Evolutionary conservation across 345 rosid species (phyloP).

Genomic region (Eucalyptus erythrocorys): DNA sequence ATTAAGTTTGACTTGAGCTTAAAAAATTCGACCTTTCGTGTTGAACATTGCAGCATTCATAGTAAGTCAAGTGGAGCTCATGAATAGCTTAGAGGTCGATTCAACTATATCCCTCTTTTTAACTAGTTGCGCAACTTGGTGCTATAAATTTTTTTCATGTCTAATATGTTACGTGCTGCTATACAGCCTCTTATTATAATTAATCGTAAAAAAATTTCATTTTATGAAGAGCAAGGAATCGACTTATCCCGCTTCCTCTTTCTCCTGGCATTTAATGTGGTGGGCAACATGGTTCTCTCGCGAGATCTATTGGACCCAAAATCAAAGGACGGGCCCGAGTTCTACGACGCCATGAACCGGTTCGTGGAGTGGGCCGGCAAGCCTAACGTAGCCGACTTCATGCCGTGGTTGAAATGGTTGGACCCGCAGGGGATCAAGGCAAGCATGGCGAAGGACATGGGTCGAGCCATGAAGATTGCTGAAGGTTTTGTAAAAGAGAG

Average conservation of each 20-base stretch:
- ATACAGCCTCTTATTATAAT: background rate
- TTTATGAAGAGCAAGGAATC: background rate
- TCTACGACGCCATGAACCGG: background rate
- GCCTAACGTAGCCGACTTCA: background rate
- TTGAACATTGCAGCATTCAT: background rate
- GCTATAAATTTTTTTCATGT: background rate
- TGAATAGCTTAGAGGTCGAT: too few relatives aligned
- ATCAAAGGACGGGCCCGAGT: background rate
- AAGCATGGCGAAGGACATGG: background rate
- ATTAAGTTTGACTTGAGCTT: background rate
- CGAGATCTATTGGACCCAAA: background rate
- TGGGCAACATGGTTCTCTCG: background rate
- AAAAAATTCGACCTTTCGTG: background rate
- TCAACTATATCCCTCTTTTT: background rate
- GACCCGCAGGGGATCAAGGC: slow-evolving; percentile 18
- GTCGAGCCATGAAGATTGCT: background rate
- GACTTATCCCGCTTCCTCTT: background rate
- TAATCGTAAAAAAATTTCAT: background rate
- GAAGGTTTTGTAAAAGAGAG: background rate
- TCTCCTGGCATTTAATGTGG: background rate
- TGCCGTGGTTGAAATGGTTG: background rate
- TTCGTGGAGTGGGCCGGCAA: background rate
- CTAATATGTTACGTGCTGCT: background rate
- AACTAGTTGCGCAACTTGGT: background rate
- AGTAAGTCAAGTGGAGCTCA: background rate